A percentile compares a stretch with the other conserved stretches of the same genome.
phyloP scores from a whole-genome alignment of 2,329 filamentous ascomycete species.

The Xylogone sp. region DNA sequence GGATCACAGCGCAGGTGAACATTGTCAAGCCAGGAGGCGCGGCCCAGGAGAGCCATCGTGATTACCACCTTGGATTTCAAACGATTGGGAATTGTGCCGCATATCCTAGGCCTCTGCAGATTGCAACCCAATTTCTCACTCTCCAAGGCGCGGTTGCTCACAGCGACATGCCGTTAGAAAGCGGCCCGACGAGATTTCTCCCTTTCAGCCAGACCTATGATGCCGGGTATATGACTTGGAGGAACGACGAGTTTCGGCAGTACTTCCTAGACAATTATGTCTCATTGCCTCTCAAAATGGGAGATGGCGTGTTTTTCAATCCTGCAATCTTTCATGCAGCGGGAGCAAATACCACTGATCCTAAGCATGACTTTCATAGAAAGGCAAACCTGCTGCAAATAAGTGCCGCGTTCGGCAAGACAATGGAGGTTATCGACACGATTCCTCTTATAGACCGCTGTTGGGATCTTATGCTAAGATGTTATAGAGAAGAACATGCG shows the following conservation, averaged over 20 bases:
- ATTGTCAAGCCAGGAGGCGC: constrained; percentile 55
- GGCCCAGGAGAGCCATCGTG: constrained; percentile 55
- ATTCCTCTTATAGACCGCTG: constrained; percentile 41
- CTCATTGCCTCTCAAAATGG: constrained; percentile 46
- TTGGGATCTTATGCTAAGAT: constrained; percentile 36
- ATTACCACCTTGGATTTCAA: constrained; percentile 64
- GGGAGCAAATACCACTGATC: constrained; percentile 47
- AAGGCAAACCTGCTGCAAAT: constrained; percentile 61
- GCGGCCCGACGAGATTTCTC: constrained; percentile 56
- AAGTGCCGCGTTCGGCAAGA: constrained; percentile 57
- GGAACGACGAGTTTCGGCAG: constrained; percentile 45
- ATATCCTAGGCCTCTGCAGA: constrained; percentile 50
- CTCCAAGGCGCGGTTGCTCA: constrained; percentile 62
- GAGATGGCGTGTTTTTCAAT: constrained; percentile 62
- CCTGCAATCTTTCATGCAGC: constrained; percentile 61
- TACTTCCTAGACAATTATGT: constrained; percentile 52
- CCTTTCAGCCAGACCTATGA: constrained; percentile 57
- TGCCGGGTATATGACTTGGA: constrained; percentile 55
- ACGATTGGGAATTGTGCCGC: constrained; percentile 39
- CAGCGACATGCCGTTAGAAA: constrained; percentile 53
- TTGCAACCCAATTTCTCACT: constrained; percentile 53
- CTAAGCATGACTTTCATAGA: constrained; percentile 36
- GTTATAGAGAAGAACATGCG: constrained; percentile 36
- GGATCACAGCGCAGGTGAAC: constrained; percentile 60
- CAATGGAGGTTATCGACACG: constrained; percentile 58